Base-by-base conservation (phyloP, 129 eudicot genomes). In the Saussurea involucrata region DNA sequence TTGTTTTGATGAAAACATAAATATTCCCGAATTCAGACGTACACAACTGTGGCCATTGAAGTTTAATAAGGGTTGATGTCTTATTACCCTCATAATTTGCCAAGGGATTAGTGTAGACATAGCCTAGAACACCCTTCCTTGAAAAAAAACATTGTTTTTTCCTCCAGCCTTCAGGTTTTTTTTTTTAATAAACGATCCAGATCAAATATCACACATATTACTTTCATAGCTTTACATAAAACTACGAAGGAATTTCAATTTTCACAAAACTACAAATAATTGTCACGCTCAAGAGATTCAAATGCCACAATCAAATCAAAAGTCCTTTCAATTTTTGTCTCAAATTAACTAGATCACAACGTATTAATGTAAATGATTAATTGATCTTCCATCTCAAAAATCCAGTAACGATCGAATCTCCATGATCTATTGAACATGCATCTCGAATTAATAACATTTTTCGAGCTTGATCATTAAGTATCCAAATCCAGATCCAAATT, bases 261-360 rank as follows among this genome's bases (percentile, higher is more conserved):
- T 8, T 8, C 22, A n/a, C n/a, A 10, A 53, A 53, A 53, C 61
- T 53, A 53, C 61, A n/a, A 17, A 34, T 65, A 67, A 71, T 46
- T 46, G 64, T 71, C 65, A 46, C 64, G 57, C 64, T 71, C 75
- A 74, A 74, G 29, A 22, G 57, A 58, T 21, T 34, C 69, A 58
- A 33, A 58, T 60, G 66, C 34, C 33, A 18, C 55, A 46, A 32
- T 69, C 18, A 44, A 53, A 53, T 53, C 22, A 53, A n/a, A 25
- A 24, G 12, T 24, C 75, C 13, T 71, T 71, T 46, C 64, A 71
- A 25, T 12, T 20, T 10, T 24, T 49, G 40, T 60, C 55, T 60
- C 58, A 61, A 60, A 18, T 32, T 58, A 3, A 60, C 20, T 21
- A 60, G 28, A 60, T 68, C 72, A 68, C 28, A 31, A 68, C 28